phyloP scores from a whole-genome alignment of 352 stramenopile species.

The Phytophthora sansomeana region DNA sequence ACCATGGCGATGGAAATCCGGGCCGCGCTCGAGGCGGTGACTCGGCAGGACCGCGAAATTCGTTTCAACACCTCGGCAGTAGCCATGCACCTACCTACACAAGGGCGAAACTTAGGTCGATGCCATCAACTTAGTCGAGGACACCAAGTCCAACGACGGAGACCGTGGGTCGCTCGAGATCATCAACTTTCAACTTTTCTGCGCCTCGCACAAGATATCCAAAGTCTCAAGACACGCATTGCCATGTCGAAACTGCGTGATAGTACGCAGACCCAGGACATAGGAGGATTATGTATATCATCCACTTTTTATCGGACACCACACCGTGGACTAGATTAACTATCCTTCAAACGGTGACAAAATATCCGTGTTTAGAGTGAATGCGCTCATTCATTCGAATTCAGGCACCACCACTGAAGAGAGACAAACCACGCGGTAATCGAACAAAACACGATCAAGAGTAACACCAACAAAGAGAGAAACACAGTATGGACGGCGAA shows the following conservation, averaged over 20 bases:
- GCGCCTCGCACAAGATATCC: constrained; percentile 91
- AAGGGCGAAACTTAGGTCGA: constrained; percentile 89
- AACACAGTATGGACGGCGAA: too few species aligned
- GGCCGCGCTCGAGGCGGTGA: constrained; percentile 60
- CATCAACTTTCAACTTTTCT: constrained; percentile 93
- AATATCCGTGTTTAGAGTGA: too few species aligned
- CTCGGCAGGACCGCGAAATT: constrained; percentile 93
- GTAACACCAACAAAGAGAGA: too few species aligned
- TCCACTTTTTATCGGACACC: too few species aligned
- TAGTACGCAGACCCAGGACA: constrained; percentile 91
- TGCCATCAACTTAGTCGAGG: constrained; percentile 94
- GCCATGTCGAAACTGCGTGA: constrained; percentile 90
- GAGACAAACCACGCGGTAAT: too few species aligned
- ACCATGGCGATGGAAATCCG: constrained; percentile 59
- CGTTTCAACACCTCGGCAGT: constrained; percentile 82
- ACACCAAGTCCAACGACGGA: constrained; percentile 96
- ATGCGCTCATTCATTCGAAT: too few species aligned
- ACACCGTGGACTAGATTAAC: too few species aligned
- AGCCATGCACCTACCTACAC: constrained; percentile 70
- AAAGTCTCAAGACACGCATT: constrained; percentile 90
- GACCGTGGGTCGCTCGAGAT: constrained; percentile 89
- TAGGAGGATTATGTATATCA: too few species aligned
- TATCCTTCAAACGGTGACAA: too few species aligned
- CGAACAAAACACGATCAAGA: too few species aligned
- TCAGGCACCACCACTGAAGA: too few species aligned